Evolutionary conservation across 1,284 basidiomycete genomes (phyloP).

Genomic region (Albatrellus sp.): DNA sequence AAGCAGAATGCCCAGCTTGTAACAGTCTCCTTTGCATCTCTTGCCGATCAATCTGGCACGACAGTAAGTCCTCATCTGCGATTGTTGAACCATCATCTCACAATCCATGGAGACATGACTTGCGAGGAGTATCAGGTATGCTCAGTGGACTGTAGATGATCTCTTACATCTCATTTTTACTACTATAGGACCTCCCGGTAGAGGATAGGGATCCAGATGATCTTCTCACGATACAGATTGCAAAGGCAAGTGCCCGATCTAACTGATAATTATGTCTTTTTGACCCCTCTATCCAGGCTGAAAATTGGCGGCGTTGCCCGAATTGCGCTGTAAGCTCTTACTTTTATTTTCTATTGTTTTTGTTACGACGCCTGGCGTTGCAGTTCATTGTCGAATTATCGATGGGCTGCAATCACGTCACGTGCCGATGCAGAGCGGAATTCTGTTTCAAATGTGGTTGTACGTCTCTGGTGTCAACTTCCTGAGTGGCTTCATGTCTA

Average conservation of each 20-base stretch:
- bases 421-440: constrained; percentile 22
- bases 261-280: not conserved
- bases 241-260: constrained; percentile 16
- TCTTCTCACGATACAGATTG: constrained; percentile 22
- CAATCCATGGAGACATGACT: constrained; percentile 16
- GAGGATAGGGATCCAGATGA: constrained; percentile 30
- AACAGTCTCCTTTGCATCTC: constrained; percentile 22
- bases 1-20: constrained; percentile 25
- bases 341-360: not conserved
- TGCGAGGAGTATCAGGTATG: constrained; percentile 26
- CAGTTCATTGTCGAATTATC: constrained; percentile 22
- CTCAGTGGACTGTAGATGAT: not conserved
- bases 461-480: constrained; percentile 11
- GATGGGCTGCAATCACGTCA: constrained; percentile 28
- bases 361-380: not conserved
- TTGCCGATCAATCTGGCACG: constrained; percentile 25
- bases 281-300: constrained; percentile 15
- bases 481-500: too few relatives aligned
- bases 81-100: too few relatives aligned
- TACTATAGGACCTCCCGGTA: constrained; percentile 21
- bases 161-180: too few relatives aligned
- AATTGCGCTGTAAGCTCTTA: constrained; percentile 20
- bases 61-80: constrained; percentile 14
- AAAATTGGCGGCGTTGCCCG: constrained; percentile 30
- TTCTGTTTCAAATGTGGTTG: constrained; percentile 28